phyloP scores from a whole-genome alignment of 805 yeast species.

The Candida sakaeoensis region DNA sequence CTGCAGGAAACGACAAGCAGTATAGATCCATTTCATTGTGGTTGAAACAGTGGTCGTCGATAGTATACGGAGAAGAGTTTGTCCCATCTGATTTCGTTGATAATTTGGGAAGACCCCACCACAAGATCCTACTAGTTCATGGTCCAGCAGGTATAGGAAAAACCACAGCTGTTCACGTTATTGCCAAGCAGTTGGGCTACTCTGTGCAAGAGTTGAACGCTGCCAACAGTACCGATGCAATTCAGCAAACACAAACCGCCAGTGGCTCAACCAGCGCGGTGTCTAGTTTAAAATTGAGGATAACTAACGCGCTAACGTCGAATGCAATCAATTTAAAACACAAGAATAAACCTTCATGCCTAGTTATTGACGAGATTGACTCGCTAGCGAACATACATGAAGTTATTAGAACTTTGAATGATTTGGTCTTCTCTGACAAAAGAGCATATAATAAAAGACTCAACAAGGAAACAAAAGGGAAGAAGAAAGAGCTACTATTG shows the following conservation, averaged over 20 bases:
- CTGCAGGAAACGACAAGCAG: conserved; percentile 44
- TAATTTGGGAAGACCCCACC: conserved; percentile 35
- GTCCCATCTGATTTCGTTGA: conserved; percentile 17
- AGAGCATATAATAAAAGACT: conserved; percentile 40
- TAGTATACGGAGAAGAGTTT: conserved; percentile 25
- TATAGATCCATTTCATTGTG: conserved; percentile 37
- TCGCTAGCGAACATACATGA: conserved; percentile 34
- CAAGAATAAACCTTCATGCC: conserved; percentile 64
- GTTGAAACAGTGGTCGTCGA: conserved; percentile 36
- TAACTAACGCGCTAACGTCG: conserved; percentile 54
- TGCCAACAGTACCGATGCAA: conserved; percentile 38
- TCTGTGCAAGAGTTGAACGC: conserved; percentile 84
- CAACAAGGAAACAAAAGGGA: conserved; percentile 18
- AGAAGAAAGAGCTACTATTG: conserved; percentile 40
- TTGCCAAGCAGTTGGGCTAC: conserved; percentile 80
- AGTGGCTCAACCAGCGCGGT: conserved; percentile 18
- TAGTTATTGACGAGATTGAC: conserved; percentile 88
- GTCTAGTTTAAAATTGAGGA: conserved; percentile 31
- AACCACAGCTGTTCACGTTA: conserved; percentile 80
- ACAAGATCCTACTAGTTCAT: conserved; percentile 67
- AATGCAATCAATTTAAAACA: conserved; percentile 54
- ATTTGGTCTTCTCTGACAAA: conserved; percentile 56
- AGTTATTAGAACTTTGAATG: conserved; percentile 48
- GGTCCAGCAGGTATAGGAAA: conserved; percentile 97
- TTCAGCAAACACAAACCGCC: conserved; percentile 43